Conservation (phyloP, 116 monocot species). For the Posidonia oceanica region DNA sequence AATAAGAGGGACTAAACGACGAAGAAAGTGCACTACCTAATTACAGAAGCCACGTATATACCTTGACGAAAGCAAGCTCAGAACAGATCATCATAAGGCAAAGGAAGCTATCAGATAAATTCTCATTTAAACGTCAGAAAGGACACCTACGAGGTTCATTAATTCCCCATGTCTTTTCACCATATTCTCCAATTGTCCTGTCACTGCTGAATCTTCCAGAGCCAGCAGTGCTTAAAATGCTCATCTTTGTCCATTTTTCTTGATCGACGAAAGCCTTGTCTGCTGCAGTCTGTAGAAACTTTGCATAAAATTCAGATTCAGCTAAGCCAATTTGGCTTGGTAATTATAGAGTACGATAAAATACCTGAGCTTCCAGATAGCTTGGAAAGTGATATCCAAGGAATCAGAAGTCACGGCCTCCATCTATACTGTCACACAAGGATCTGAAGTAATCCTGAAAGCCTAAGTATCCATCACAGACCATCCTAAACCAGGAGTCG, state of each 20-base stretch:
- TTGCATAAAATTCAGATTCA: neutral
- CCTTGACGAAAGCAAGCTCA: no score
- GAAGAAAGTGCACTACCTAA: no score
- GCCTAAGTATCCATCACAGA: slow-evolving; percentile 27
- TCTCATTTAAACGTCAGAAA: neutral
- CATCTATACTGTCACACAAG: slow-evolving; percentile 25
- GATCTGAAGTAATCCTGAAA: slow-evolving; percentile 25
- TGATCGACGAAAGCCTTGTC: slow-evolving; percentile 29
- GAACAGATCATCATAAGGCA: no score
- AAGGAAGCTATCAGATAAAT: neutral
- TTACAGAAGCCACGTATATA: no score
- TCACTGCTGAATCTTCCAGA: slow-evolving; percentile 27
- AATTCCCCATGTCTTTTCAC: slow-evolving; percentile 10
- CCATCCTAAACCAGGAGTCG: slow-evolving; percentile 10
- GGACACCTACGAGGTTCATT: slow-evolving; percentile 14
- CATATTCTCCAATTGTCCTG: slow-evolving; percentile 7
- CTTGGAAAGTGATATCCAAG: slow-evolving; percentile 24
- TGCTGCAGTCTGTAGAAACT: slow-evolving; percentile 22
- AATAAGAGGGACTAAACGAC: no score
- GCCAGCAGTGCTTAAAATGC: slow-evolving; percentile 27
- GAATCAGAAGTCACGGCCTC: slow-evolving; percentile 18
- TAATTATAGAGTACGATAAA: neutral
- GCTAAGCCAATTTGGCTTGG: neutral
- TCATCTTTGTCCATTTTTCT: slow-evolving; percentile 27
- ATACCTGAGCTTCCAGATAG: slow-evolving; percentile 28